Base-by-base conservation (phyloP, 1,139 yeast genomes). In the Blastobotrys raffinosifermentans region DNA sequence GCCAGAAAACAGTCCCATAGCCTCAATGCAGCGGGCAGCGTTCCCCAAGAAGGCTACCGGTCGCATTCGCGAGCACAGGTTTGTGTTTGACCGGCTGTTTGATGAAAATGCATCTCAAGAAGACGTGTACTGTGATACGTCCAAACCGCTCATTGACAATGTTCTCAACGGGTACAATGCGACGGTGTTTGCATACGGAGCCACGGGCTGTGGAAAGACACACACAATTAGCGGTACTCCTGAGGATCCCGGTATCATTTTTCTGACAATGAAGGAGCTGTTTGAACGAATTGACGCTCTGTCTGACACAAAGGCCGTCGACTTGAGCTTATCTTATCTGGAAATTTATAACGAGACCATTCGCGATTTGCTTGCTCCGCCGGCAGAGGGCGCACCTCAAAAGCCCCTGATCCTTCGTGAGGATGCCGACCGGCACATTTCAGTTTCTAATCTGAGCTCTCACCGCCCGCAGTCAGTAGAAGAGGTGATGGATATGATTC, bases 151-250 rank as follows among this genome's bases (percentile, higher is more conserved):
- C 32, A 63, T 89, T 6, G 87, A 80, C 45, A 73, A 81, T 30
- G 78, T 86, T 0, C 58, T 89, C 32, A 94, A 83, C 47, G 96
- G 96, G 0, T 85, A 68, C 58, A 86, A 89, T 58, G 81, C 94
- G 4, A 87, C 96, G 0, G 87, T 89, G 0, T 91, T 91, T 65
- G 97, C 98, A 1, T 91, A 91, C 57, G 98, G 98, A 1, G 96
- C 96, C 19, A 87, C 98, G 0, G 98, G 98, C 0, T 91, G 97
- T 59, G 98, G 98, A n/a, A 89, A 89, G 57, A 87, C 97, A 0
- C 87, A 82, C 56, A 89, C 97, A 0, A 84, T 89, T 29, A 74
- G 80, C 59, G 96, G 97, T 0, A 73, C 78, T 0, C 70, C 78
- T 0, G 71, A 72, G 1, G 65, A 73, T 25, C 96, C 96, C 0